Conservation (phyloP, 495 filamentous ascomycete genomes). For the Xylaria palmicola region DNA sequence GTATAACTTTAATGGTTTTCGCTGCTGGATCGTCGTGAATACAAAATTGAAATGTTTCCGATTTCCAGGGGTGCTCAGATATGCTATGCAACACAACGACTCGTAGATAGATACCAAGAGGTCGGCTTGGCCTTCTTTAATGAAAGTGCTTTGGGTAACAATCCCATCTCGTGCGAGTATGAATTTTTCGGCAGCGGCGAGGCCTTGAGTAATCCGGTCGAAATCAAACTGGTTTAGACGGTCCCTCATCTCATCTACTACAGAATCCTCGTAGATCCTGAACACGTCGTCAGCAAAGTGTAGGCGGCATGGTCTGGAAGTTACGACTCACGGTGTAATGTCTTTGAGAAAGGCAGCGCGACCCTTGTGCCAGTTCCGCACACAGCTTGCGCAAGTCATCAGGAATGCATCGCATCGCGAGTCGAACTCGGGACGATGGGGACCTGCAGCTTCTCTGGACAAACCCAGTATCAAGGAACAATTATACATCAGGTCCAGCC, state of each 20-base stretch:
- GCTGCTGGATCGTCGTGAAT: slow-evolving; percentile 73
- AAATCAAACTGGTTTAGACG: slow-evolving; percentile 47
- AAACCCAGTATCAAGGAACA: slow-evolving; percentile 69
- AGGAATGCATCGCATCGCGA: slow-evolving; percentile 49
- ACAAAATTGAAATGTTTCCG: slow-evolving; percentile 66
- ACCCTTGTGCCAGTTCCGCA: slow-evolving; percentile 74
- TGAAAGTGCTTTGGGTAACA: slow-evolving; percentile 31
- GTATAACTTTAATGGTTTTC: slow-evolving; percentile 65
- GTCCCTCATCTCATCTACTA: slow-evolving; percentile 35
- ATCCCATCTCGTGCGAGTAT: slow-evolving; percentile 38
- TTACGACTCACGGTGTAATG: slow-evolving; percentile 50
- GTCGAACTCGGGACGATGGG: slow-evolving; percentile 58
- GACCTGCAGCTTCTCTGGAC: slow-evolving; percentile 58
- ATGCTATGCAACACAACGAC: slow-evolving; percentile 52
- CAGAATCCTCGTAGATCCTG: slow-evolving; percentile 33
- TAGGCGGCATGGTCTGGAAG: background rate
- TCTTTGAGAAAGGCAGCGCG: slow-evolving; percentile 61
- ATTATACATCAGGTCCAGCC: slow-evolving; percentile 59
- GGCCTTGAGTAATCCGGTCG: slow-evolving; percentile 34
- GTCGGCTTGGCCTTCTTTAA: slow-evolving; percentile 32
- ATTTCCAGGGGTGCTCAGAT: slow-evolving; percentile 39
- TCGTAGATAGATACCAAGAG: slow-evolving; percentile 52
- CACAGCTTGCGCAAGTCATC: slow-evolving; percentile 73
- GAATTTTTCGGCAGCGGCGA: slow-evolving; percentile 36
- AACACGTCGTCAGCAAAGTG: slow-evolving; percentile 26